Evolutionary conservation across 108 stramenopile species (phyloP).

Genomic region (Cafeteria roenbergensis): DNA sequence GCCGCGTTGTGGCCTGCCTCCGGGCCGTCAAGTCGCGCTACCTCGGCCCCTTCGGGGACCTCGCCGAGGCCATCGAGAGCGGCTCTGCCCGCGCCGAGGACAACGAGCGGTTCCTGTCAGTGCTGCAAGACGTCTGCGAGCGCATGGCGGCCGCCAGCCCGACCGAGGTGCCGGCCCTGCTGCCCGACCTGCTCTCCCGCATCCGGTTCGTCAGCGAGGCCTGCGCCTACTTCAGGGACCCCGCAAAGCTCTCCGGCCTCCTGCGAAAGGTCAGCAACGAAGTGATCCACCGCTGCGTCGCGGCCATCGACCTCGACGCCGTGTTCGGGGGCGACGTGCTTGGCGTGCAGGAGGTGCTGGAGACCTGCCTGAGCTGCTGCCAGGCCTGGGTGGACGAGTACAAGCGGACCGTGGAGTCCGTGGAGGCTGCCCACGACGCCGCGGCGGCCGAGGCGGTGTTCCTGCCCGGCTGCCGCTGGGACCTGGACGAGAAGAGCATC

Average conservation of each 20-base stretch:
- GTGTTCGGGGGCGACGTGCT: conserved; percentile 48
- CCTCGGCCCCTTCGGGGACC: conserved; percentile 34
- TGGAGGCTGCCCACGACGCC: conserved; percentile 8
- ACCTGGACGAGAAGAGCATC: conserved; percentile 45
- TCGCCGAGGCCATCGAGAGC: conserved; percentile 27
- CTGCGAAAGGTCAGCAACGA: conserved; percentile 49
- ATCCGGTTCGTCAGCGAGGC: conserved; percentile 48
- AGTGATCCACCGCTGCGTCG: conserved; percentile 29
- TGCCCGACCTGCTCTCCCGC: conserved; percentile 37
- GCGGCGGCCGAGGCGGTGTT: not conserved
- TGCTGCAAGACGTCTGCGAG: conserved; percentile 24
- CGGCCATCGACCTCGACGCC: conserved; percentile 32
- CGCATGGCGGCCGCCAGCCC: conserved; percentile 36
- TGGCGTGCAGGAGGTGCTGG: conserved; percentile 28
- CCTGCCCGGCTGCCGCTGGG: conserved; percentile 29
- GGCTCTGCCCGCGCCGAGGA: conserved; percentile 29
- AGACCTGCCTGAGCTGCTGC: conserved; percentile 35
- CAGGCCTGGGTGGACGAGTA: conserved; percentile 47
- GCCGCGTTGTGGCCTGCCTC: conserved; percentile 28
- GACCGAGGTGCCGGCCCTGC: conserved; percentile 37
- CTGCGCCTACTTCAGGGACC: conserved; percentile 47
- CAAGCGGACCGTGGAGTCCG: conserved; percentile 27
- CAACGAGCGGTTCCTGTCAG: conserved; percentile 44
- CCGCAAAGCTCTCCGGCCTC: conserved; percentile 39
- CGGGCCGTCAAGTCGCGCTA: conserved; percentile 34